Base-by-base conservation (phyloP, 2,329 filamentous ascomycete genomes). In the Rutstroemia sp. region DNA sequence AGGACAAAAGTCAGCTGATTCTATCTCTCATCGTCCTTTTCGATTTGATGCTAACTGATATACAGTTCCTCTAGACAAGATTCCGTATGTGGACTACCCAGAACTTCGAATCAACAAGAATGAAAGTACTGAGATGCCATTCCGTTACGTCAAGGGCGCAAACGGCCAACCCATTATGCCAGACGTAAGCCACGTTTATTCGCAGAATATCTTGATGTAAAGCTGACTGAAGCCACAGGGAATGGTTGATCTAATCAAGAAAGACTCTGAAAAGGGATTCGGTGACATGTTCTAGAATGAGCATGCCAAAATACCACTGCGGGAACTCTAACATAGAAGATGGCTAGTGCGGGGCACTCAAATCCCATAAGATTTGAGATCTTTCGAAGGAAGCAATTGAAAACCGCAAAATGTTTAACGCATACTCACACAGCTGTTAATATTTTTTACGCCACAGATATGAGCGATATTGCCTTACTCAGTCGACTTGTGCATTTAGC, bases 61-160 rank as follows among this genome's bases (percentile, higher is more conserved):
- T 30, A 34, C 50, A 96, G 91, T 86, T 39, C 80, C 88, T 0
- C 76, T 99, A 48, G 83, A 88, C 56, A 77, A 91, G 62, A 87
- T 99, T 37, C 79, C 84, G 2, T 96, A 94, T 69, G 72, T 94
- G 37, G 92, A 97, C 70, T 85, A 89, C 67, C 94, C 94, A 0
- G 92, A 97, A 69, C 81, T 99, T 68, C 86, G 86, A 68, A 87
- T 97, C 71, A 90, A 89, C 71, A 86, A 94, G 70, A 86, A 95
- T 68, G 94, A 99, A 74, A 94, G 88, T 71, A 96, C 92, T 0
- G 81, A 96, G 72, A 97, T 99, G 94, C 94, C 94, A 0, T 99
- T 99, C 73, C 89, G 94, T 64, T 99, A 99, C 70, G 92, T 99
- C 51, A 86, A 82, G 69, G 85, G 80, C 52, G 75, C 81, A 10